phyloP scores from a whole-genome alignment of 2,329 filamentous ascomycete species.

The Pseudogymnoascus sp. region DNA sequence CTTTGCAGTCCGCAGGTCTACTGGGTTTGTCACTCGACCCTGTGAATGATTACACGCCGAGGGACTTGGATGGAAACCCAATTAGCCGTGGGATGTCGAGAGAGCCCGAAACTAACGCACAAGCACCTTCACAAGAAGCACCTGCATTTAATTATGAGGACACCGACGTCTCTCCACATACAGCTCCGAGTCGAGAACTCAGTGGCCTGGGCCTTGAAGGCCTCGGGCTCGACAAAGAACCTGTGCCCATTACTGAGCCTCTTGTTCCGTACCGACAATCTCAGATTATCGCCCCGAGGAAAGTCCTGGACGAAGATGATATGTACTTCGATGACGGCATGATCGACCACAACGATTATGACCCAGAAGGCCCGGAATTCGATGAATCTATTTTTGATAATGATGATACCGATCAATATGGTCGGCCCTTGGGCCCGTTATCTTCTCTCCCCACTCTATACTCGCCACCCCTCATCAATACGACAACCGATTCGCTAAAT shows the following conservation, averaged over 20 bases:
- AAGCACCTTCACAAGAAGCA: background rate
- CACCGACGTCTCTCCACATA: background rate
- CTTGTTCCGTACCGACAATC: background rate
- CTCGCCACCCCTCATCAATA: slow-evolving; percentile 19
- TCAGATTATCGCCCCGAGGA: background rate
- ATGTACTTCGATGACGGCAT: slow-evolving; percentile 61
- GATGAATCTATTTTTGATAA: slow-evolving; percentile 68
- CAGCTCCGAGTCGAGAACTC: background rate
- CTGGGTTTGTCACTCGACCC: slow-evolving; percentile 41
- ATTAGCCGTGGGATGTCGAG: slow-evolving; percentile 50
- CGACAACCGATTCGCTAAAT: slow-evolving; percentile 15
- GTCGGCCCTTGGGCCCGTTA: slow-evolving; percentile 39
- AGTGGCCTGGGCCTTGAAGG: background rate
- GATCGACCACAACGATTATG: slow-evolving; percentile 37
- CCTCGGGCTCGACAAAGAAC: background rate
- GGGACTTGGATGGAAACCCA: slow-evolving; percentile 44
- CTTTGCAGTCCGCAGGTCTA: slow-evolving; percentile 25
- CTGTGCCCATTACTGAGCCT: slow-evolving; percentile 20
- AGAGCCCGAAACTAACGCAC: slow-evolving; percentile 28
- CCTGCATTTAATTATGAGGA: background rate
- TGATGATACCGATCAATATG: slow-evolving; percentile 54
- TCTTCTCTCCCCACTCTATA: slow-evolving; percentile 23
- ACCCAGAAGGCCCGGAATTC: slow-evolving; percentile 46
- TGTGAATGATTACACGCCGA: slow-evolving; percentile 47
- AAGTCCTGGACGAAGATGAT: slow-evolving; percentile 43